Percentiles rank a stretch among this genome's conserved stretches.
phyloP scores from a whole-genome alignment of 148 eudicot species.

The Polygonum aviculare region DNA sequence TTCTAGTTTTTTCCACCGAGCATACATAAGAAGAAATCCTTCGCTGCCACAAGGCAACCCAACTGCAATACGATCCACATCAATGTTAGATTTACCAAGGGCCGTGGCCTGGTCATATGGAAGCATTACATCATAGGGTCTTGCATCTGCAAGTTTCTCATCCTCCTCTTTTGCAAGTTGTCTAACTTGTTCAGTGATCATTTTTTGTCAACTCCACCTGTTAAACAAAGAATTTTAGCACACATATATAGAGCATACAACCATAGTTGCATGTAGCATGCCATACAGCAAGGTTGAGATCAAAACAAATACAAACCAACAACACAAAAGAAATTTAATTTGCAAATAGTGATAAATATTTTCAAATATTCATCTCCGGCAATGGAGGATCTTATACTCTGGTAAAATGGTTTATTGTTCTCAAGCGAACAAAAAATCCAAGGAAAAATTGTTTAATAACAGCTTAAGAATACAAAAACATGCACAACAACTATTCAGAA shows the following conservation, averaged over 20 bases:
- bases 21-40: constrained; percentile 96
- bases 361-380: background rate
- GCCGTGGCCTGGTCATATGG: constrained; percentile 99
- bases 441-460: background rate
- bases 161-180: constrained; percentile 73
- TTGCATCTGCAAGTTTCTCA: constrained; percentile 57
- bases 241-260: background rate
- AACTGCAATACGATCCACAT: constrained; percentile 91
- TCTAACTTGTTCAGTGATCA: constrained; percentile 93
- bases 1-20: constrained; percentile 97
- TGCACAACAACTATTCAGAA: background rate
- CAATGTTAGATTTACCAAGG: constrained; percentile 89
- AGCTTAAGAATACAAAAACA: background rate
- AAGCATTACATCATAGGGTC: constrained; percentile 65
- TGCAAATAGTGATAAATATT: too few species aligned
- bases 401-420: background rate
- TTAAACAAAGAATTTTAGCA: background rate
- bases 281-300: background rate
- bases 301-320: background rate
- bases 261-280: background rate
- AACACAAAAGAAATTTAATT: background rate
- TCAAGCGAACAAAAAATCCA: background rate
- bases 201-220: constrained; percentile 82
- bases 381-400: too few species aligned
- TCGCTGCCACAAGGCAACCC: constrained; percentile 98